phyloP scores from a whole-genome alignment of 176 grass and related monocot genomes.

The Carex myosuroides region DNA sequence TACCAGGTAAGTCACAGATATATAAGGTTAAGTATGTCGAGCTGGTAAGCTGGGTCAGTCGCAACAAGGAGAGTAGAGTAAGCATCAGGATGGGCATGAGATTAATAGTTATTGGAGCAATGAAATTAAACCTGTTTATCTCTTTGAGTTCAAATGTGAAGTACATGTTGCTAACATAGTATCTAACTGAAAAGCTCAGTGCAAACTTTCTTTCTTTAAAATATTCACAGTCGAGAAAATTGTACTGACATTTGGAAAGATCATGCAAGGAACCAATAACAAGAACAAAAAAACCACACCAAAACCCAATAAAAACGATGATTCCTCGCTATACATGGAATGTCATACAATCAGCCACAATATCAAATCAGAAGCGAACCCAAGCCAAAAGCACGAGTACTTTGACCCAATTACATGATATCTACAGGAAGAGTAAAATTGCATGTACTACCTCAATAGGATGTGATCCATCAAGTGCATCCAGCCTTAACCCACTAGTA shows the following conservation, averaged over 20 bases:
- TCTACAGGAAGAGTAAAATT: not conserved
- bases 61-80: not conserved
- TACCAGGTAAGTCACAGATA: not conserved
- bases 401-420: not conserved
- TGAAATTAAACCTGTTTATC: not conserved
- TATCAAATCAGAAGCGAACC: not conserved
- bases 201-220: not conserved
- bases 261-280: not conserved
- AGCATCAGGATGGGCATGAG: not conserved
- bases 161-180: not conserved
- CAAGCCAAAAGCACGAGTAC: not conserved
- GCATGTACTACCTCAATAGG: slow-evolving; percentile 72
- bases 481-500: slow-evolving; percentile 64
- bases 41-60: not conserved
- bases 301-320: not conserved
- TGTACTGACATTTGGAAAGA: not conserved
- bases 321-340: not conserved
- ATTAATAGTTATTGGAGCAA: not conserved
- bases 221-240: not conserved
- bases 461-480: slow-evolving; percentile 87
- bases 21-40: not conserved
- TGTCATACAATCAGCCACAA: slow-evolving; percentile 10
- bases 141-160: not conserved
- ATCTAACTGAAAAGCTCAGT: not conserved
- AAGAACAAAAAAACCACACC: not conserved